Evolutionary conservation across 2,329 filamentous ascomycete species (phyloP), one percentile per base, ranked within the genome.

Genomic region (Septoria petroselini): DNA sequence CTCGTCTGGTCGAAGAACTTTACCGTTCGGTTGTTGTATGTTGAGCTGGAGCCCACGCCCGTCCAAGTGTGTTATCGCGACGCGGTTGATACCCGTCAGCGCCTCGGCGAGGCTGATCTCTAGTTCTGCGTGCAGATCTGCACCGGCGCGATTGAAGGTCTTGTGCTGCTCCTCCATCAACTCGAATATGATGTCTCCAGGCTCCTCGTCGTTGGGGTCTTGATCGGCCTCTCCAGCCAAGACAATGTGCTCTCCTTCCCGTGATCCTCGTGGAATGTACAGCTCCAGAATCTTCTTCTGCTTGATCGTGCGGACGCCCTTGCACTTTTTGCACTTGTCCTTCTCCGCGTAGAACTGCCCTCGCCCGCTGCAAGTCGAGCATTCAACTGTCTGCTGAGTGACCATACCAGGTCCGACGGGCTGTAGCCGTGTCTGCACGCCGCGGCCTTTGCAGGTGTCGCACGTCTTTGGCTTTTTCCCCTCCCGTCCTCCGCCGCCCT

Each of bases 281-380:
- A 98, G 85, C 73, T 98, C 93, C 53, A 98, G 77, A 3, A 91
- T 87, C 75, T 97, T 98, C 71, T 88, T 93, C 71, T 93, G 87
- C 63, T 90, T 85, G 37, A 83, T 82, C 11, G 88, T 90, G 55
- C 88, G 82, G 70, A 87, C 88, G 65, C 93, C 93, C 74, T 97
- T 97, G 82, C 93, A 98, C 76, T 93, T 96, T 78, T 95, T 95
- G 78, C 93, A 98, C 67, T 89, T 88, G 66, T 98, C 93, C 76
- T 97, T 97, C 66, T 95, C 89, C 70, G 91, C 91, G 74, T 84
- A 95, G 65, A 91, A 83, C 65, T 84, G 83, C 4, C 93, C 93
- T n/a, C 83, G 80, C 27, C 91, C 91, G 53, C 84, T 79, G 72
- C 93, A 98, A 63, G 85, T 84, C 62, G 86, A 84, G 70, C 93